Evolutionary conservation across 192 early-diverging fungal species (phyloP), one percentile per base, ranked within the genome.

Genomic region (Obelidium mucronatum): DNA sequence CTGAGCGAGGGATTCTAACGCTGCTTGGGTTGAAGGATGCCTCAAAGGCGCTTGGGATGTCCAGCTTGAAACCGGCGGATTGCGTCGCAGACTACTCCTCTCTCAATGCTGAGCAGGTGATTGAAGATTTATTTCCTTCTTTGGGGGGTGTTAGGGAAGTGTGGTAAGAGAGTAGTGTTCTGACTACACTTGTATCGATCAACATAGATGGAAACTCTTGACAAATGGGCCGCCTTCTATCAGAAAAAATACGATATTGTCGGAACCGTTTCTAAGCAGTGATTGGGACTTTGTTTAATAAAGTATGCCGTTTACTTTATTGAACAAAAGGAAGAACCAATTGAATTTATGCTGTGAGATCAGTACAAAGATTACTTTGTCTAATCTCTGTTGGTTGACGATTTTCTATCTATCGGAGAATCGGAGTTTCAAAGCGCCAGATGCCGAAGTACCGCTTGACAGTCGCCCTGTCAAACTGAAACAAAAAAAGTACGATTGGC

Each of bases 201-300:
- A 56, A 26, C 42, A n/a, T 63, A 92, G 91, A 79, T 90, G 42
- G 81, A 93, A 76, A 87, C 87, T 6, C 83, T 95, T 37, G 85
- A 93, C 61, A 84, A 94, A 33, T 95, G 93, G 93, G 86, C 80
- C 40, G 67, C 83, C 2, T 90, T 86, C 77, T 94, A 90, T 80
- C 69, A 82, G 78, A 91, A 92, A 77, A 87, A 90, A 76, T 94
- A 94, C 61, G 87, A 90, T 60, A 87, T 93, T 30, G 87, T 92
- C 42, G 93, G 93, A 34, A 89, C 84, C 54, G 77, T 90, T 13
- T 75, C 40, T 5, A 40, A 67, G 55, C 26, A 31, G 22, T 51
- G 48, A 51, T n/a, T n/a, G n/a, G n/a, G n/a, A n/a, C n/a, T n/a
- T n/a, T n/a, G n/a, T n/a, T n/a, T n/a, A n/a, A n/a, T n/a, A n/a